These are phyloP conservation scores for Pseudevernia furfuracea DNA, from an alignment of 495 filamentous ascomycete species.

Conservation along the genomic window DNA sequence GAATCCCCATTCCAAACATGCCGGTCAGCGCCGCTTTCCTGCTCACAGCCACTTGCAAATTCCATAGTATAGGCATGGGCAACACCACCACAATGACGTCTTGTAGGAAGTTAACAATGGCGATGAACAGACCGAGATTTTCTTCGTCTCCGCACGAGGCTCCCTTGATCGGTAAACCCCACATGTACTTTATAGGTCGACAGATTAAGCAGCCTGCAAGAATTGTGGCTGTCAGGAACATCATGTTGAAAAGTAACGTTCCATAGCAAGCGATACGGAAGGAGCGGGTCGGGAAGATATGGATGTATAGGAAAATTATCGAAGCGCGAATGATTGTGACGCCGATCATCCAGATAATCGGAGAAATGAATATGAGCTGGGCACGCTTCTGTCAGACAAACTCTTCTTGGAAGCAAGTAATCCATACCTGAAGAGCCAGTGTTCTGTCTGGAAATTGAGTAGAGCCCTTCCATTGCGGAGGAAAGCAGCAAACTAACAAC, in stretches of 20 bases:
- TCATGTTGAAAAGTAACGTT: constrained; percentile 21
- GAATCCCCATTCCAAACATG: constrained; percentile 22
- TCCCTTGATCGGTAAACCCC: constrained; percentile 25
- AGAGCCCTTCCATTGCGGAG: too few species aligned
- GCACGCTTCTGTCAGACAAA: too few species aligned
- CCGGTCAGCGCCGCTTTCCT: constrained; percentile 30
- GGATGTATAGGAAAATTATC: constrained; percentile 37
- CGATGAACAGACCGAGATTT: constrained; percentile 29
- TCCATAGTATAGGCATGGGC: constrained; percentile 41
- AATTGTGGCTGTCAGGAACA: constrained; percentile 19
- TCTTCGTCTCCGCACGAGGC: constrained; percentile 31
- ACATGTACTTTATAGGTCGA: constrained; percentile 29
- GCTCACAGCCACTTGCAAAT: constrained; percentile 32
- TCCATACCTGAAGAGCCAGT: constrained; percentile 7
- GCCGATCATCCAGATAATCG: constrained; percentile 25
- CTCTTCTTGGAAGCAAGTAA: too few species aligned
- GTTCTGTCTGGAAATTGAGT: background rate
- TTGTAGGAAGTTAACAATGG: constrained; percentile 29
- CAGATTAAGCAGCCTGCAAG: constrained; percentile 33
- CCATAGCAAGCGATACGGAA: constrained; percentile 32
- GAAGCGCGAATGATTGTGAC: constrained; percentile 34
- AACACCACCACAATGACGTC: constrained; percentile 35
- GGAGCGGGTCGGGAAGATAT: constrained; percentile 31
- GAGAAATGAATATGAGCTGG: constrained; percentile 11
- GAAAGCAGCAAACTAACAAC: constrained; percentile 12